Conservation (phyloP, 2,329 filamentous ascomycete genomes). For the Neofusicoccum parvum region DNA sequence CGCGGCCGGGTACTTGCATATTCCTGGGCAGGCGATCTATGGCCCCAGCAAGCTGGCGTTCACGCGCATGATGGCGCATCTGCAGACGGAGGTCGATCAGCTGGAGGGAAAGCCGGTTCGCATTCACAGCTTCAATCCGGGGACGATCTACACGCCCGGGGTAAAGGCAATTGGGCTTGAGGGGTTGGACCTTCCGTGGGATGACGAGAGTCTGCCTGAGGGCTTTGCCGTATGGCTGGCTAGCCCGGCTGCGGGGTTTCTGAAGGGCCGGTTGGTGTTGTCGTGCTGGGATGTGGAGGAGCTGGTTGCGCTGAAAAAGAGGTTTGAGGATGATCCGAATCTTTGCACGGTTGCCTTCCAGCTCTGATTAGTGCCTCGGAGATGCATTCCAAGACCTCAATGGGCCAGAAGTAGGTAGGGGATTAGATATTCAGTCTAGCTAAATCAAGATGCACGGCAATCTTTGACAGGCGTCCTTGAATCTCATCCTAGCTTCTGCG, state of each 20-base stretch:
- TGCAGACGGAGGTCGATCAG: constrained; percentile 12
- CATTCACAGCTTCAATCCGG: not conserved
- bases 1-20: not conserved
- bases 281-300: constrained; percentile 37
- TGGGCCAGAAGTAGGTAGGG: no score
- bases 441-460: no score
- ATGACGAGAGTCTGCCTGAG: not conserved
- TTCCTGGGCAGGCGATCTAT: constrained; percentile 21
- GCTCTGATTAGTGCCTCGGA: no score
- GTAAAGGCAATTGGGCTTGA: not conserved
- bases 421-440: no score
- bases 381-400: no score
- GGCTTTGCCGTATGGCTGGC: constrained; percentile 38
- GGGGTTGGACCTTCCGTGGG: not conserved
- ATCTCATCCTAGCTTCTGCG: no score
- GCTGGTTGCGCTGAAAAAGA: constrained; percentile 22
- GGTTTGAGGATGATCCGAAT: not conserved
- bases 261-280: constrained; percentile 27
- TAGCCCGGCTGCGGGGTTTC: constrained; percentile 28
- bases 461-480: no score
- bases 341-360: no score
- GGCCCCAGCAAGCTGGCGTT: constrained; percentile 19
- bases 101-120: not conserved
- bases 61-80: constrained; percentile 17
- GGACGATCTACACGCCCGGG: not conserved